Base-by-base conservation (phyloP, 1,284 basidiomycete genomes). In the Ceratobasidium sp. region DNA sequence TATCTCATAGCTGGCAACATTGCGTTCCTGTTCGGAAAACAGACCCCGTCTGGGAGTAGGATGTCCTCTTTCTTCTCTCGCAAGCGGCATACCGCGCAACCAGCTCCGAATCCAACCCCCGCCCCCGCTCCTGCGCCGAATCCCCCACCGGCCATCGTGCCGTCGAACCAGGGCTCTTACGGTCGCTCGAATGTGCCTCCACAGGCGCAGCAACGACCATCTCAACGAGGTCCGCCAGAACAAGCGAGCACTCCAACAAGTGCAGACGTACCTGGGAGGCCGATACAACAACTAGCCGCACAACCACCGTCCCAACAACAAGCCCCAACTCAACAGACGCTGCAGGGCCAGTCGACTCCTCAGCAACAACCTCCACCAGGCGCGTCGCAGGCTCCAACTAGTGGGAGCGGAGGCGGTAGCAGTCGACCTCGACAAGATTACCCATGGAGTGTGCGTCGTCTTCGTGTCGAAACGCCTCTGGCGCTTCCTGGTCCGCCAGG, bases 41-140 rank as follows among this genome's bases (percentile, higher is more conserved):
- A 49, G 61, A 32, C 47, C 44, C 41, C 86, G 81, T 79, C 87
- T 77, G 84, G 88, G 83, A 90, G 89, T 88, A 93, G 93, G 92
- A 74, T 71, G 73, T 61, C 55, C 47, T 59, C 55, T 23, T 93
- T 92, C 90, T 93, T 93, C 87, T 90, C 87, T 66, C 87, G 91
- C 87, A 93, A 89, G 90, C 76, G 77, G 72, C 76, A 78, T 43
- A 76, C 77, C 41, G 76, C 75, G 67, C 92, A 91, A 86, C 85
- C 88, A 79, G 77, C 79, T 41, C 63, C 74, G 81, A 80, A 52
- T 83, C 82, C 79, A 76, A 79, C 81, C 79, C 80, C 77, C 78
- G 82, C 58, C 76, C 86, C 26, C 82, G 81, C 77, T 86, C 52
- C 52, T 26, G 89, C 75, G 84, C 87, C 47, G 82, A 87, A 70